Evolutionary conservation across 768 basidiomycete genomes (phyloP), one percentile per base, ranked within the genome.

Genomic region (Hericium alpestre): DNA sequence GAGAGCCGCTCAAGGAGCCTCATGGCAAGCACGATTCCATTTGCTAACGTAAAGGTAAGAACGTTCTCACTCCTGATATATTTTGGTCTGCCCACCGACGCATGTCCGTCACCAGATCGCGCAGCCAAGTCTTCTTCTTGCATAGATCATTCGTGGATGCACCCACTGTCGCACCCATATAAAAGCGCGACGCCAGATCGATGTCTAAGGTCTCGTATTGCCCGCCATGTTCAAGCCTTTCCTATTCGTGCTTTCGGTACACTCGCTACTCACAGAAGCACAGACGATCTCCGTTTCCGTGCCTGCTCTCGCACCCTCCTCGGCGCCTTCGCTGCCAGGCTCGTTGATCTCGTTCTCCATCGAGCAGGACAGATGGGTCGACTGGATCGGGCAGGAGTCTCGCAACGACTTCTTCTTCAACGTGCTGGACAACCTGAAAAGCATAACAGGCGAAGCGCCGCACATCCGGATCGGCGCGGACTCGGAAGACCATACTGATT

Each of bases 281-380:
- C 56, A 52, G 37, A 47, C 53, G n/a, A 16, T 57, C 50, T 40
- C 56, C 8, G 51, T 62, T 20, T 53, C 37, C 4, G 18, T 61
- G n/a, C 56, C 54, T 15, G 38, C 56, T 49, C 27, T 53, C 32
- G 53, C 54, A 15, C 59, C 56, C n/a, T 11, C 16, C 7, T 32
- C 3, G 16, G 56, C 59, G 2, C 56, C 49, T 20, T n/a, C 23
- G 7, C 10, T 57, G 40, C 56, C 56, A 15, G 47, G 53, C 40
- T 54, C 53, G 0, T 68, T 84, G 12, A 61, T 86, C 25, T 83
- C 82, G 0, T 78, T 86, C 61, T 87, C 84, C 32, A 78, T 87
- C 54, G 86, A 86, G 63, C 79, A 84, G 66, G 85, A 87, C 61
- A 72, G 81, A 37, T 87, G 84, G 84, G 71, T 74, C 10, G 84